Conservation (phyloP, 2,329 filamentous ascomycete genomes). For the Trichoderma polysporum region DNA sequence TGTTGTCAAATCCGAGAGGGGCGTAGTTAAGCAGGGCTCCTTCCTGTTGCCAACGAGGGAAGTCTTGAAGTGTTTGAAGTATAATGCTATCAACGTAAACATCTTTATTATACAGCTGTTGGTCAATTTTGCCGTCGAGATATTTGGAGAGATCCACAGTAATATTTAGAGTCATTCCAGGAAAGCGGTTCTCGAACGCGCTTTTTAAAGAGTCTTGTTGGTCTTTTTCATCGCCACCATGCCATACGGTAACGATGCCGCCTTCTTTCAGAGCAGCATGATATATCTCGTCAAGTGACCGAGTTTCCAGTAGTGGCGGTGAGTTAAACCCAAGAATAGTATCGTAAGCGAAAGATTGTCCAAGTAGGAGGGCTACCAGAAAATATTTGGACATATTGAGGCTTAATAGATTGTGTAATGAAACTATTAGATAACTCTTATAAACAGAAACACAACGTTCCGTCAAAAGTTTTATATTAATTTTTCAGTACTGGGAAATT, state of each 20-base stretch:
- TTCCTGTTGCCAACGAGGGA: slow-evolving; percentile 49
- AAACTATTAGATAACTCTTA: too few species aligned
- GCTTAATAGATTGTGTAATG: neutral
- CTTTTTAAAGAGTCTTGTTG: slow-evolving; percentile 42
- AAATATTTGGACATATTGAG: neutral
- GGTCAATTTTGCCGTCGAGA: slow-evolving; percentile 48
- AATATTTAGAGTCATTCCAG: slow-evolving; percentile 50
- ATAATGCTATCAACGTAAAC: slow-evolving; percentile 47
- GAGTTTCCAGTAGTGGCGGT: slow-evolving; percentile 39
- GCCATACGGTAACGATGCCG: slow-evolving; percentile 46
- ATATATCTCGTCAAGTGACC: slow-evolving; percentile 51
- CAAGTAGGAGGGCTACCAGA: slow-evolving; percentile 15
- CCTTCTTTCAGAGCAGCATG: slow-evolving; percentile 49
- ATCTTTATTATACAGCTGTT: slow-evolving; percentile 40
- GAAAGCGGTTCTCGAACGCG: slow-evolving; percentile 48
- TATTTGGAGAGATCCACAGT: slow-evolving; percentile 59
- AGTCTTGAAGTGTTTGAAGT: slow-evolving; percentile 54
- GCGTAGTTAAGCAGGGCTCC: slow-evolving; percentile 50
- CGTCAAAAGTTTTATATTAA: too few species aligned
- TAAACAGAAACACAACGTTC: too few species aligned
- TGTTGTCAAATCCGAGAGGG: slow-evolving; percentile 45
- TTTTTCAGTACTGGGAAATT: too few species aligned
- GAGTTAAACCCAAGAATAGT: slow-evolving; percentile 28
- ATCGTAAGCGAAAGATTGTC: slow-evolving; percentile 26
- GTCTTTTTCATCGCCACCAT: slow-evolving; percentile 47